Evolutionary conservation across 192 early-diverging fungal genomes (phyloP).

Genomic region (Mortierella antarctica): DNA sequence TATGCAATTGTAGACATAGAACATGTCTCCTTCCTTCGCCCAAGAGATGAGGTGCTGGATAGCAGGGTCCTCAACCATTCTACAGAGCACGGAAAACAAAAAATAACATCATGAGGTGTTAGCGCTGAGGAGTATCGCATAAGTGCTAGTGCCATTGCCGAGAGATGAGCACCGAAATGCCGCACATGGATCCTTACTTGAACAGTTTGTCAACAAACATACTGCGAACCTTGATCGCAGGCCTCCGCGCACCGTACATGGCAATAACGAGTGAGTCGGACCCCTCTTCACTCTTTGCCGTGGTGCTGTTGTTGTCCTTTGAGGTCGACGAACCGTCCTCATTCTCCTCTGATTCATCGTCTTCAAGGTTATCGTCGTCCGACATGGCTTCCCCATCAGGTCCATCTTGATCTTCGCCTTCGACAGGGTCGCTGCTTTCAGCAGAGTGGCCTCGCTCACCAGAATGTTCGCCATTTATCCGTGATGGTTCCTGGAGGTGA

Average conservation of each 20-base stretch:
- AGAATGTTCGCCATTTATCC: too few relatives aligned
- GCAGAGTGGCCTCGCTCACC: too few relatives aligned
- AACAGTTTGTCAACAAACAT: constrained; percentile 46
- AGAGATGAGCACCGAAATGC: neutral
- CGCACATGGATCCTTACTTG: constrained; percentile 8
- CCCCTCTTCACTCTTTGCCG: constrained; percentile 1
- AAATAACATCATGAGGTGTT: neutral
- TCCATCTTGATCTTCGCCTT: neutral
- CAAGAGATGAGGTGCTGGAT: constrained; percentile 76
- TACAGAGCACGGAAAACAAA: constrained; percentile 18
- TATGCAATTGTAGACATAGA: constrained; percentile 89
- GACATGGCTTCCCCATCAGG: constrained; percentile 17
- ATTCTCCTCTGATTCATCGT: constrained; percentile 23
- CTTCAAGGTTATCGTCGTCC: constrained; percentile 20
- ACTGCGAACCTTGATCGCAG: constrained; percentile 32
- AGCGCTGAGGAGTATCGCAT: neutral
- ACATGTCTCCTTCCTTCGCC: constrained; percentile 84
- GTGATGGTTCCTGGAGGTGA: too few relatives aligned
- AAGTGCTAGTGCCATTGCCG: neutral
- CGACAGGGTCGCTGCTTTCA: too few relatives aligned
- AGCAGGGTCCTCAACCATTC: constrained; percentile 78
- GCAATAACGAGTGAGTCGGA: neutral
- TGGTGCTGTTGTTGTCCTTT: constrained; percentile 5
- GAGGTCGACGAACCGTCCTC: constrained; percentile 23
- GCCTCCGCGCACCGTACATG: neutral